These are phyloP conservation scores for Vigna mungo DNA, from an alignment of 306 rosid genomes.

Conservation along the genomic window DNA sequence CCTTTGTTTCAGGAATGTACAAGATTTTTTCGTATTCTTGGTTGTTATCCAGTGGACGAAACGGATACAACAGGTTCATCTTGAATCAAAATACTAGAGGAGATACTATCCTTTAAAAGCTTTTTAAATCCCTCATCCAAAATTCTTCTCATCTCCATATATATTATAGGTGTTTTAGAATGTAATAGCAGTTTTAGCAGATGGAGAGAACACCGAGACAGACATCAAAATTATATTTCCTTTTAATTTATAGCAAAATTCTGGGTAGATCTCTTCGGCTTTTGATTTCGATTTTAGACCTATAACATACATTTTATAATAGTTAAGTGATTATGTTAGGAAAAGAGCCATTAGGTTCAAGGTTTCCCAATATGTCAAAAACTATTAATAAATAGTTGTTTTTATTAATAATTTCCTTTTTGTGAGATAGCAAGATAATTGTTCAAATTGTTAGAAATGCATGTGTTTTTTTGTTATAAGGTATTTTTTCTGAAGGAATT, in stretches of 20 bases:
- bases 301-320: no score
- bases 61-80: neutral
- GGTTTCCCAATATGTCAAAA: no score
- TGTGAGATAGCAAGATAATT: no score
- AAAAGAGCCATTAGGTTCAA: no score
- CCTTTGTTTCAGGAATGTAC: conserved; percentile 64
- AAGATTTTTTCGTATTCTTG: conserved; percentile 70
- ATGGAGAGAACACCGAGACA: neutral
- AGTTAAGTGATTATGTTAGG: no score
- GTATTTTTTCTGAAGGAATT: no score
- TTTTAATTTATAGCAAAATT: no score
- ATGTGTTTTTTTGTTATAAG: no score
- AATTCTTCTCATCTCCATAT: conserved; percentile 42
- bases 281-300: neutral
- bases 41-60: conserved; percentile 60
- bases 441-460: no score
- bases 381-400: no score
- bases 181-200: neutral
- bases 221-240: neutral
- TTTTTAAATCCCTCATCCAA: conserved; percentile 10
- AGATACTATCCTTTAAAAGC: neutral
- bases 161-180: conserved; percentile 17
- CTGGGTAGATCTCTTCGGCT: neutral
- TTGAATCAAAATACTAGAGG: neutral
- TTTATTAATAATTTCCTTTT: no score